A percentile compares a stretch with the other conserved stretches of the same genome.
Conservation (phyloP, 2,329 filamentous ascomycete species). For the Ascosphaera aggregata region DNA sequence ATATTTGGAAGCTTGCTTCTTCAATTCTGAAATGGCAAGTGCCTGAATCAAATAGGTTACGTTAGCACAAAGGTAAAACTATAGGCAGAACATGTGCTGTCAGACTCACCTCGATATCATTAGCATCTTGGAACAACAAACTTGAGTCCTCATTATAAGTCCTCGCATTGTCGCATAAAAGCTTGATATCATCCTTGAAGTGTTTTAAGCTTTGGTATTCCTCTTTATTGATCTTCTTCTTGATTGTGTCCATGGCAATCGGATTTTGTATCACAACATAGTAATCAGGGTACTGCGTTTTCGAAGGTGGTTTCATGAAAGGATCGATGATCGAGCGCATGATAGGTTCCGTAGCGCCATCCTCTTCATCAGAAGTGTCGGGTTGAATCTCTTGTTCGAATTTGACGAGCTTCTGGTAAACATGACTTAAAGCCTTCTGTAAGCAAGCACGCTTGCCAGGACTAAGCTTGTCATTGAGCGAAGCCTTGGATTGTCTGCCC, state of each 20-base stretch:
- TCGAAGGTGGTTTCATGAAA: conserved; percentile 77
- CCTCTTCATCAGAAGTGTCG: conserved; percentile 28
- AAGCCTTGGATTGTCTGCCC: conserved; percentile 45
- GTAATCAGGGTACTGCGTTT: conserved; percentile 81
- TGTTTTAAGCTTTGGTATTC: conserved; percentile 67
- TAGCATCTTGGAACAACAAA: conserved; percentile 76
- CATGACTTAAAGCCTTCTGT: conserved; percentile 51
- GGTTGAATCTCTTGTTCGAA: conserved; percentile 50
- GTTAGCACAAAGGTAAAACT: conserved; percentile 4
- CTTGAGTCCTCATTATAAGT: conserved; percentile 95
- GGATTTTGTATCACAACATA: conserved; percentile 81
- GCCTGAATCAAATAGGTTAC: conserved; percentile 13
- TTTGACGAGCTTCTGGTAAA: conserved; percentile 62
- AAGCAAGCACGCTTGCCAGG: conserved; percentile 50
- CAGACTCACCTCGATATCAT: conserved; percentile 61
- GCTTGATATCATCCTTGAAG: conserved; percentile 57
- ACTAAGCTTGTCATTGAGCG: conserved; percentile 32
- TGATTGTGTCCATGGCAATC: conserved; percentile 90
- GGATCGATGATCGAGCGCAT: conserved; percentile 77
- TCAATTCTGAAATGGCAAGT: conserved; percentile 28
- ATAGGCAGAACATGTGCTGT: conserved; percentile 1
- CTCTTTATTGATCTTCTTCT: conserved; percentile 86
- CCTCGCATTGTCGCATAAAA: conserved; percentile 75
- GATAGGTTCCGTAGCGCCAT: conserved; percentile 26
- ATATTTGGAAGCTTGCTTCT: conserved; percentile 28